Evolutionary conservation across 306 rosid species (phyloP), one percentile per base, ranked within the genome.

Genomic region (Pyrus pyrifolia): DNA sequence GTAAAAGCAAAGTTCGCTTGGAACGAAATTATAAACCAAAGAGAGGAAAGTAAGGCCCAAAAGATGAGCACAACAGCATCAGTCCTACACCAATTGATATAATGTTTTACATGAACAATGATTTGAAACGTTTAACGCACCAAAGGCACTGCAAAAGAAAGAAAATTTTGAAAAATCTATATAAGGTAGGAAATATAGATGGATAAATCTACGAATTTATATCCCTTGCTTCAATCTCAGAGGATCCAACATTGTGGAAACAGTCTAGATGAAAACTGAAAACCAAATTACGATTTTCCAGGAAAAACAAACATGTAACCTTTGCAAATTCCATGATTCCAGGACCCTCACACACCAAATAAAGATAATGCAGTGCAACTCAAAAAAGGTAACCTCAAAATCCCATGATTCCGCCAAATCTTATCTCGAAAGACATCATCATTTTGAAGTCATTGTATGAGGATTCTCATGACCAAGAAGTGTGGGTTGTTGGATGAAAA

Each of bases 11-110:
- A 51, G 6, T 14, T 51, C 57, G 18, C 10, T 52, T 52, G 21
- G 22, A 52, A 52, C 2, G 29, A 11, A 57, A n/a, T 57, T 57
- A 8, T 29, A 57, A 8, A 11, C 62, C 62, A 57, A 57, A 3
- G 12, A 57, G 42, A 3, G 62, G 27, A 11, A n/a, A 57, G 22
- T 3, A 9, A 46, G 71, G 78, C 75, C 78, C 80, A 78, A 74
- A 81, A 69, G 67, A 58, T 65, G 22, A 80, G 73, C 80, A 77
- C 82, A 6, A 40, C 71, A 4, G 35, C 35, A 62, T 21, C 62
- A 58, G 30, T 25, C 29, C 15, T 58, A 25, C 62, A 58, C 23
- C n/a, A 58, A 25, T n/a, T 22, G 22, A 58, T 58, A 58, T 10
- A n/a, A 52, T n/a, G 22, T 57, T 3, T n/a, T 57, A 71, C 73